Conservation (phyloP, 176 grass and related monocot genomes). For the Carex scoparia region DNA sequence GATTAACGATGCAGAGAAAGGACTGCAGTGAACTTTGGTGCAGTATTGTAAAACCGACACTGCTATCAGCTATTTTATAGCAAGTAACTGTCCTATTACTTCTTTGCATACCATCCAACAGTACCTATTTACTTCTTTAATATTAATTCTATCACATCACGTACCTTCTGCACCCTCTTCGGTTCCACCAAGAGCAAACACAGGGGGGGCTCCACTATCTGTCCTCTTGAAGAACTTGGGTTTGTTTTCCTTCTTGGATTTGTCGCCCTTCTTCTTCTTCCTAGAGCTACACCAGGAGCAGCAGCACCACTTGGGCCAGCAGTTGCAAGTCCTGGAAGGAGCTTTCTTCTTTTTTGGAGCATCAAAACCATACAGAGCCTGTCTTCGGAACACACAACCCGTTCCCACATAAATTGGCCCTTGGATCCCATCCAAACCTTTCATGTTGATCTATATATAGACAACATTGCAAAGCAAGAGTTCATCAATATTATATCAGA, state of each 20-base stretch:
- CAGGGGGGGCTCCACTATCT: slow-evolving; percentile 54
- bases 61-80: neutral
- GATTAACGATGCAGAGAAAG: neutral
- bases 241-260: slow-evolving; percentile 72
- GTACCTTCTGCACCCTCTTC: slow-evolving; percentile 55
- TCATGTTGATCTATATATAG: slow-evolving; percentile 84
- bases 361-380: slow-evolving; percentile 75
- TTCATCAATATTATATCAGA: neutral
- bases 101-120: neutral
- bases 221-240: slow-evolving; percentile 43
- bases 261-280: slow-evolving; percentile 52
- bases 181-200: slow-evolving; percentile 59
- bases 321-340: slow-evolving; percentile 76
- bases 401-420: slow-evolving; percentile 95
- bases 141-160: neutral
- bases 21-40: neutral
- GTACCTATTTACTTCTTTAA: neutral
- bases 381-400: slow-evolving; percentile 80
- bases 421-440: slow-evolving; percentile 97
- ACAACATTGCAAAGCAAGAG: slow-evolving; percentile 19
- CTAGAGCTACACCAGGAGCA: slow-evolving; percentile 44
- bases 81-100: neutral
- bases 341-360: slow-evolving; percentile 86
- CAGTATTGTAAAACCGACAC: neutral
- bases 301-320: slow-evolving; percentile 87